Base-by-base conservation (phyloP, 2,329 filamentous ascomycete genomes). In the Elsinoe ampelina region DNA sequence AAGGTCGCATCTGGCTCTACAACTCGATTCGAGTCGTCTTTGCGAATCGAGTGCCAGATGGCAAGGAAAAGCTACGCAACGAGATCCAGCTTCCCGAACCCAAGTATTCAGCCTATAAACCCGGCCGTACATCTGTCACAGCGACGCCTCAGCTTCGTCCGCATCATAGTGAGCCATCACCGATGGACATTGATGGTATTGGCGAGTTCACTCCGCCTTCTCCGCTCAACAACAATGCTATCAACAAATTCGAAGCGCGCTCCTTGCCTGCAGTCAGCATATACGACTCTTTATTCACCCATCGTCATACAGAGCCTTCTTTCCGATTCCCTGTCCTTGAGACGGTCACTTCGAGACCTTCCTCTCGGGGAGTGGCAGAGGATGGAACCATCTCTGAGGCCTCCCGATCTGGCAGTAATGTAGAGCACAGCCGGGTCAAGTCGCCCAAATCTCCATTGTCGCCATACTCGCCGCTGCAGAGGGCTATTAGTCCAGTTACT, bases 11-110 rank as follows among this genome's bases (percentile, higher is more conserved):
- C 69, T 97, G 90, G 65, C 76, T 98, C 5, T 93, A 97, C 74
- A 95, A 93, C 65, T 89, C 83, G 64, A 87, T 97, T 58, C 84
- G 93, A 12, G 89, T 97, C 35, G 92, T 98, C 2, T 98, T 98
- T 68, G 93, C 93, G 55, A 97, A 97, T 67, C 83, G 93, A 22
- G 92, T 96, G 0, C 92, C 93, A 0, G 93, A 97, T 64, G 92
- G 89, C 39, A 95, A 96, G 68, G 92, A 97, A 71, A 92, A 86
- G 66, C 77, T 98, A 38, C 80, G 85, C 32, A 96, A 95, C 65
- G 93, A 98, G 68, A 85, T 92, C 4, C 90, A 93, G 36, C 79
- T 87, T 59, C 92, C 92, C 0, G 90, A 96, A 63, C 93, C 93
- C 17, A 82, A 84, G 17, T 98, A 89, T 68, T 88, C 84, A 57